Evolutionary conservation across 768 basidiomycete species (phyloP).

Genomic region (Steccherinum ochraceum): DNA sequence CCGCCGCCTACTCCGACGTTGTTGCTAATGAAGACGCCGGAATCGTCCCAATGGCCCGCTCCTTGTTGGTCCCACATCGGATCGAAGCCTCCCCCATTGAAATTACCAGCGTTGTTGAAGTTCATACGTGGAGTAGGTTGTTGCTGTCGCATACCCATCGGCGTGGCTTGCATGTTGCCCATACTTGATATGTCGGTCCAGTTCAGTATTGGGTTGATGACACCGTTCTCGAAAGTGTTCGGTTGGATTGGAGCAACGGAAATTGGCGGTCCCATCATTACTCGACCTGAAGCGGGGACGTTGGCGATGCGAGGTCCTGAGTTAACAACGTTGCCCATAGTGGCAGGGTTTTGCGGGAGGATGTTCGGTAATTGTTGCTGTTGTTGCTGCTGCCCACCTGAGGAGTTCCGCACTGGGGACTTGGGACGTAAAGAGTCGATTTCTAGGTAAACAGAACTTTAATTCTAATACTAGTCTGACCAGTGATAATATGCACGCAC

Average conservation of each 20-base stretch:
- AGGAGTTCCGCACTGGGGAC: conserved; percentile 50
- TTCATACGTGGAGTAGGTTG: neutral
- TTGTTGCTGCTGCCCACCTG: neutral
- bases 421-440: conserved; percentile 84
- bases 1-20: conserved; percentile 37
- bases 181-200: conserved; percentile 10
- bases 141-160: conserved; percentile 20
- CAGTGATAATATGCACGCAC: conserved; percentile 18
- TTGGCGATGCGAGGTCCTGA: neutral
- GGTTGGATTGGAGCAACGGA: neutral
- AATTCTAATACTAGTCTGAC: too few relatives aligned
- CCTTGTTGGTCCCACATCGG: conserved; percentile 13
- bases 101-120: conserved; percentile 18
- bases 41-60: conserved; percentile 16
- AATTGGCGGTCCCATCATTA: neutral
- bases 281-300: neutral
- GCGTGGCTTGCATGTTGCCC: conserved; percentile 34
- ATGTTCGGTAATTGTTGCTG: neutral
- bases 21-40: conserved; percentile 17
- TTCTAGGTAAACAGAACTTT: conserved; percentile 34
- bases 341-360: neutral
- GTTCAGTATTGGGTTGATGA: neutral
- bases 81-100: conserved; percentile 18
- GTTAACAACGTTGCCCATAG: neutral
- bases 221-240: neutral